A percentile compares a stretch with the other conserved stretches of the same genome.
phyloP scores from a whole-genome alignment of 768 basidiomycete species.

The Trametes punicea region DNA sequence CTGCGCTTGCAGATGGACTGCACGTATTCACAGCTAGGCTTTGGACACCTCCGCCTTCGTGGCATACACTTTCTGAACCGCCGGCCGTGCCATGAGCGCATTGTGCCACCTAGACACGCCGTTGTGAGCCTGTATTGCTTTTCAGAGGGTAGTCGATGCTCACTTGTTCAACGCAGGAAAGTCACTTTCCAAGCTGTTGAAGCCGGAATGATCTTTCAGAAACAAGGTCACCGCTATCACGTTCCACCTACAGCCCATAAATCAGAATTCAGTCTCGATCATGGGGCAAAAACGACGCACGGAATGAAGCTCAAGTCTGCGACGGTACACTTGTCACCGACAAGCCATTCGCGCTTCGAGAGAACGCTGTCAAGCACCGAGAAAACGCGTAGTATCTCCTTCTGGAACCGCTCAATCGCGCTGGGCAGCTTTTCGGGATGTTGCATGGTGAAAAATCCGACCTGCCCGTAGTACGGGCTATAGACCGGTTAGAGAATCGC shows the following conservation, averaged over 20 bases:
- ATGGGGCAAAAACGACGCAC: not conserved
- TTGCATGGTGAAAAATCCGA: constrained; percentile 24
- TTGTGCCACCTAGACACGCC: not conserved
- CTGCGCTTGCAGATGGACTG: too few species aligned
- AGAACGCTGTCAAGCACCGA: constrained; percentile 29
- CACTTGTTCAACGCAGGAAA: constrained; percentile 21
- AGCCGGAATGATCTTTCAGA: constrained; percentile 1
- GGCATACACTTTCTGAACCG: not conserved
- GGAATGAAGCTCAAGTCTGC: constrained; percentile 27
- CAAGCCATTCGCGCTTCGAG: constrained; percentile 28
- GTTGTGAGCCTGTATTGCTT: too few species aligned
- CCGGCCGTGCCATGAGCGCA: not conserved
- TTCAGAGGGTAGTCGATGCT: not conserved
- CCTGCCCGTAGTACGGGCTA: constrained; percentile 30
- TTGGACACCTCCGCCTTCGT: not conserved
- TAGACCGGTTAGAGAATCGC: not conserved
- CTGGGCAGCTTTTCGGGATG: constrained; percentile 28
- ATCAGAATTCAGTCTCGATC: not conserved
- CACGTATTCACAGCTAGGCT: not conserved
- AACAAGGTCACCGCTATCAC: constrained; percentile 6
- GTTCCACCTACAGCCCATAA: constrained; percentile 23
- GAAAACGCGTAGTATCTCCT: constrained; percentile 29
- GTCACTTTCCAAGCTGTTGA: constrained; percentile 19
- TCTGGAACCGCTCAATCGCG: constrained; percentile 30
- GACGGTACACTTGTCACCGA: constrained; percentile 27